Conservation (phyloP, 164 flowering plant genomes). For the Umbilicus rupestris region DNA sequence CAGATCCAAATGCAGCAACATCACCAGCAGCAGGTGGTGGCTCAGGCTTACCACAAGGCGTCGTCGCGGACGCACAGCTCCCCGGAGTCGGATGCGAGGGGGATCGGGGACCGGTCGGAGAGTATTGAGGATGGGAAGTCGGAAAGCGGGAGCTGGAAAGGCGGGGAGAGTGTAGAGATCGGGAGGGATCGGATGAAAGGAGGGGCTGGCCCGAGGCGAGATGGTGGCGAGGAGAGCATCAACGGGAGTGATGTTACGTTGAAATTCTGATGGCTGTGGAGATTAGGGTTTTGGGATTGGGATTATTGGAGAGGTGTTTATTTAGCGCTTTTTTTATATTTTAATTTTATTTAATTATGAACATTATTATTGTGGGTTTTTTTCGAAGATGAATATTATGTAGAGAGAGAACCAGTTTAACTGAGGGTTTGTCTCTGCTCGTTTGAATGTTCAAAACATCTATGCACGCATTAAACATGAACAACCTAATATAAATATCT, state of each 20-base stretch:
- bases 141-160: constrained; percentile 82
- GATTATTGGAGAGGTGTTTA: not conserved
- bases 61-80: constrained; percentile 46
- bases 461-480: no score
- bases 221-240: constrained; percentile 59
- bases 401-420: no score
- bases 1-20: constrained; percentile 11
- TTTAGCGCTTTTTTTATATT: not conserved
- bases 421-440: no score
- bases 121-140: constrained; percentile 88
- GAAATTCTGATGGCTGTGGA: constrained; percentile 39
- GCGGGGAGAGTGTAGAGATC: constrained; percentile 34
- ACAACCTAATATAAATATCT: no score
- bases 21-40: not conserved
- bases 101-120: constrained; percentile 55
- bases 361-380: no score
- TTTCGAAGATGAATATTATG: no score
- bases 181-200: constrained; percentile 44
- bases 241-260: constrained; percentile 81
- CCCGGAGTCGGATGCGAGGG: constrained; percentile 47
- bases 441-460: no score
- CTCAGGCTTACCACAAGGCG: constrained; percentile 23
- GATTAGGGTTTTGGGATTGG: not conserved
- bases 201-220: no score
- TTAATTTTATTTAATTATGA: not conserved